Evolutionary conservation across 2,329 filamentous ascomycete genomes (phyloP), one percentile per base, ranked within the genome.

Genomic region (Fusarium camptoceras): DNA sequence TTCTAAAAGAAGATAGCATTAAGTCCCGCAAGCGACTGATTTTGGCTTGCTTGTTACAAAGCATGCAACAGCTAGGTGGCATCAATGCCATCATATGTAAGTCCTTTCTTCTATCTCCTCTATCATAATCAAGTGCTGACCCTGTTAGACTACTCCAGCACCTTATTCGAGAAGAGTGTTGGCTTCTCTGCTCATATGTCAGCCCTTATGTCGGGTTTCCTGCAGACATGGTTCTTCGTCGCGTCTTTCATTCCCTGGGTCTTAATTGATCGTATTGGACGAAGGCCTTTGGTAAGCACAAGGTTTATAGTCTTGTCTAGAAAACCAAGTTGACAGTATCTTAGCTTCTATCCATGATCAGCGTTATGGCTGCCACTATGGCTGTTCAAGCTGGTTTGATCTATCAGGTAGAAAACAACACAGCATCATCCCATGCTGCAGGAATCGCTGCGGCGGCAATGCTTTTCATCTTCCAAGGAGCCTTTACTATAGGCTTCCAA

Each of bases 121-220:
- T 2, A 4, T n/a, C 3, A 37, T 4, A 14, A 18, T 10, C 0
- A 0, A 6, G 20, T 20, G 0, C 22, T 64, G 1, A 64, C 4
- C 0, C 34, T 9, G 2, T 8, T 16, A 78, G 77, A 85, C 72
- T 85, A 85, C 58, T 78, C 83, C 5, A 80, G 78, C 16, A 83
- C 85, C 0, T 72, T 87, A 1, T 84, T 87, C 55, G 77, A 84
- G 55, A 73, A 81, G 20, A 83, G 81, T 20, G 78, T 87, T 5
- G 78, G 80, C 1, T 81, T 83, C 53, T 73, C 73, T 20, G 71
- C 79, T 2, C 79, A 82, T 44, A 81, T 85, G 73, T 82, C 85
- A 6, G 77, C 84, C 6, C 77, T 87, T 34, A 84, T 88, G 75
- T 83, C 83, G n/a, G 84, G 85, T 34, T 83, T 86, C 66, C 77